Evolutionary conservation across 2,329 filamentous ascomycete species (phyloP).

Genomic region (Penicillium hesseltinei): DNA sequence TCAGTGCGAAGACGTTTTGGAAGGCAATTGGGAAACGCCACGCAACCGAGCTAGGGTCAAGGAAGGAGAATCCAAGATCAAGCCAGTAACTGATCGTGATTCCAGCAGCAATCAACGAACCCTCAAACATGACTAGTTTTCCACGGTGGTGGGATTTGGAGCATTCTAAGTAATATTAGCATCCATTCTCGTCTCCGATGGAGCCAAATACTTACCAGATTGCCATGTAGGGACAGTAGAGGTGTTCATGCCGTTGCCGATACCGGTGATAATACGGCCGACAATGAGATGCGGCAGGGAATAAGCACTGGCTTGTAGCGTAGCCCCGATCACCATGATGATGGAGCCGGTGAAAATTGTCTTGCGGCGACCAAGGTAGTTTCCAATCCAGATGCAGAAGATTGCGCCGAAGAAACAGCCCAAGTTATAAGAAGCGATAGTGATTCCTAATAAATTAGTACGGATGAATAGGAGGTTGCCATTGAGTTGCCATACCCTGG

Average conservation of each 20-base stretch:
- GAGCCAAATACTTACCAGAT: slow-evolving; percentile 18
- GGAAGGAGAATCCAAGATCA: slow-evolving; percentile 52
- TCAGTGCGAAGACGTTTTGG: slow-evolving; percentile 54
- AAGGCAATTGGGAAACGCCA: slow-evolving; percentile 58
- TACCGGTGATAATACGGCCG: slow-evolving; percentile 52
- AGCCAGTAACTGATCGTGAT: slow-evolving; percentile 50
- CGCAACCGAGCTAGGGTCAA: slow-evolving; percentile 43
- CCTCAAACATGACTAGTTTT: slow-evolving; percentile 52
- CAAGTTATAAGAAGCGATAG: slow-evolving; percentile 47
- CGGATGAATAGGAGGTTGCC: not conserved
- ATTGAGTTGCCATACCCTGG: slow-evolving; percentile 13
- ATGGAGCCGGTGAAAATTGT: slow-evolving; percentile 51
- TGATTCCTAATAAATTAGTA: slow-evolving; percentile 33
- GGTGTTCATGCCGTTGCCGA: slow-evolving; percentile 55
- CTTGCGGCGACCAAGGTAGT: slow-evolving; percentile 51
- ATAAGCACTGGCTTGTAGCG: slow-evolving; percentile 50
- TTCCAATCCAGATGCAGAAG: slow-evolving; percentile 52
- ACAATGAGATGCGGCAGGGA: slow-evolving; percentile 51
- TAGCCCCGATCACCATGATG: slow-evolving; percentile 52
- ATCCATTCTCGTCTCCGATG: rapidly evolving
- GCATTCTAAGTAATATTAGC: slow-evolving; percentile 35
- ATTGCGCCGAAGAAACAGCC: slow-evolving; percentile 53
- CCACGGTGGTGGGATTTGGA: slow-evolving; percentile 49
- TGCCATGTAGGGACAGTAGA: slow-evolving; percentile 55
- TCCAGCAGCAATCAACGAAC: slow-evolving; percentile 49